Percentiles rank a stretch among this genome's conserved stretches.
Evolutionary conservation across 192 early-diverging fungal genomes (phyloP).

Genomic region (Coemansia sp.): DNA sequence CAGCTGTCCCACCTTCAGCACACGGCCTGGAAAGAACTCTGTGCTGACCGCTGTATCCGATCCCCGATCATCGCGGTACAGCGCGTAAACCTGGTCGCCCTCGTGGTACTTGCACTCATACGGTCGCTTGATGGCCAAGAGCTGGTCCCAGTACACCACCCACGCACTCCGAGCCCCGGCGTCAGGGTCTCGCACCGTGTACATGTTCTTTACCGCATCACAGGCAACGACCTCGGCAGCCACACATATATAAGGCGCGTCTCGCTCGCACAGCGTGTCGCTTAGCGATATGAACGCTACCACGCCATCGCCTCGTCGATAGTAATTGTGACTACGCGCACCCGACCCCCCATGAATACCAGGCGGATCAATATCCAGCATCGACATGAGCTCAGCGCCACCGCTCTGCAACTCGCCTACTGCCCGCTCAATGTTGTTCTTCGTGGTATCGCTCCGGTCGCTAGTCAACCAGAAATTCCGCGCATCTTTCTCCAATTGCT

Average conservation of each 20-base stretch:
- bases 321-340: conserved; percentile 29
- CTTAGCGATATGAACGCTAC: conserved; percentile 32
- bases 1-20: conserved; percentile 18
- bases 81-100: conserved; percentile 48
- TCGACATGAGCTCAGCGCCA: not conserved
- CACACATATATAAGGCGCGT: conserved; percentile 25
- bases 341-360: conserved; percentile 7
- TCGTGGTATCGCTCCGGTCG: conserved; percentile 3
- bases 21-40: conserved; percentile 40
- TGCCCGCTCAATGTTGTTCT: conserved; percentile 2
- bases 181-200: conserved; percentile 37
- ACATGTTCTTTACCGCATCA: conserved; percentile 30
- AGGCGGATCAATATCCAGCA: conserved; percentile 38
- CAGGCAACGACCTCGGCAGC: conserved; percentile 26
- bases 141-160: conserved; percentile 48
- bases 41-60: conserved; percentile 35
- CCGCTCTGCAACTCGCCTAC: not conserved
- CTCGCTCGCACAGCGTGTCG: conserved; percentile 10
- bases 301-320: conserved; percentile 39
- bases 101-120: conserved; percentile 35
- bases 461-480: conserved; percentile 31
- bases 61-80: conserved; percentile 38
- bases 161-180: conserved; percentile 17
- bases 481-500: conserved; percentile 33
- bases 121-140: conserved; percentile 34